Conservation (phyloP, 345 rosid species). For the Trapa incisa region DNA sequence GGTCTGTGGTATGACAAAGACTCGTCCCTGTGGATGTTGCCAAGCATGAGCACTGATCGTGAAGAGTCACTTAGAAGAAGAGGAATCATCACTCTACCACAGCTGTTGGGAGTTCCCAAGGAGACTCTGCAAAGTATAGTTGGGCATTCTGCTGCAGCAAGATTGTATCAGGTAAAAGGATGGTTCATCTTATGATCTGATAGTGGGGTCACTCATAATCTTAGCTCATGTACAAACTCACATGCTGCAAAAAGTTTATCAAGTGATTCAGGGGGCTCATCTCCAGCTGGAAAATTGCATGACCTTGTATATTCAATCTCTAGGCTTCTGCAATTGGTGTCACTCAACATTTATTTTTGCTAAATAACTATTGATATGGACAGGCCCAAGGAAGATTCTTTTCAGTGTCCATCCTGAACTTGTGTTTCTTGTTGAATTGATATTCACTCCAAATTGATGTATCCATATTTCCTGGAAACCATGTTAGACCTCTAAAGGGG, state of each 20-base stretch:
- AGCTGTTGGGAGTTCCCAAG: conserved; percentile 58
- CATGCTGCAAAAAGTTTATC: not conserved
- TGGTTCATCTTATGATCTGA: not conserved
- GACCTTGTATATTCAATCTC: not conserved
- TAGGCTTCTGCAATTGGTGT: not conserved
- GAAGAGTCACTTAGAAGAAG: conserved; percentile 26
- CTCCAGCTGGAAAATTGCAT: not conserved
- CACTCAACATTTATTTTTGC: not conserved
- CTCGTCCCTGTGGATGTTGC: conserved; percentile 78
- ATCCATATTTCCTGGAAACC: not conserved
- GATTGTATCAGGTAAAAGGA: conserved; percentile 49
- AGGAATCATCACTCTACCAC: conserved; percentile 56
- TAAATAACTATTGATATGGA: not conserved
- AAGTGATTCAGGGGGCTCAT: not conserved
- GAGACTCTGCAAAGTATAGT: conserved; percentile 37
- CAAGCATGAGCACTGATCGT: conserved; percentile 73
- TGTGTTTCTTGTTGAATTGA: not conserved
- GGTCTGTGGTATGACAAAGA: conserved; percentile 80
- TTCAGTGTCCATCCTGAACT: not conserved
- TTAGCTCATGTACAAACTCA: not conserved
- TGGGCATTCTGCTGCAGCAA: conserved; percentile 41
- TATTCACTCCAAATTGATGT: not conserved
- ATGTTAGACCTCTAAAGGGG: not conserved
- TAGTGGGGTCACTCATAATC: not conserved
- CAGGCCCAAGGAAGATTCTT: not conserved